Percentiles rank a stretch among this genome's conserved stretches.
Conservation (phyloP, 768 basidiomycete genomes). For the Xerocomus brunneocitrinus region DNA sequence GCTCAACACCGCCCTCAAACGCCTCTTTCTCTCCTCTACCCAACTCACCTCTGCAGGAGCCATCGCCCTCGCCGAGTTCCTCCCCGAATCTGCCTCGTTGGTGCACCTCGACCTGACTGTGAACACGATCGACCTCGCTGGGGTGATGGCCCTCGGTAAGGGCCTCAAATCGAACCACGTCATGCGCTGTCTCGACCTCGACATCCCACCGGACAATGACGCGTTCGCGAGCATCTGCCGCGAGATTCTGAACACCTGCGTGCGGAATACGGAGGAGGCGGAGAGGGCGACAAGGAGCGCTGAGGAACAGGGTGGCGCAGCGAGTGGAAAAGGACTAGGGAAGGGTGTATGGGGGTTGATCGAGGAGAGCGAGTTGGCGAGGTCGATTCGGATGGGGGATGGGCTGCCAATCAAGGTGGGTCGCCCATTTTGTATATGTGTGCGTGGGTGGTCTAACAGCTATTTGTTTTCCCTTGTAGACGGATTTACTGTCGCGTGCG, state of each 20-base stretch:
- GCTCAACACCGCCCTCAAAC: slow-evolving; percentile 84
- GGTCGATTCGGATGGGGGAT: slow-evolving; percentile 51
- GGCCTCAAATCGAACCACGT: slow-evolving; percentile 80
- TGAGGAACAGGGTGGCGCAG: background rate
- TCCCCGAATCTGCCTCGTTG: slow-evolving; percentile 83
- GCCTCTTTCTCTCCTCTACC: slow-evolving; percentile 87
- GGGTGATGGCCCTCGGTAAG: slow-evolving; percentile 86
- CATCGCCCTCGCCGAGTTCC: slow-evolving; percentile 93
- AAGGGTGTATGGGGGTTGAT: slow-evolving; percentile 84
- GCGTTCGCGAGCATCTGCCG: slow-evolving; percentile 82
- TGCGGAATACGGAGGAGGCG: slow-evolving; percentile 90
- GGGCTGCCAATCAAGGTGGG: slow-evolving; percentile 40
- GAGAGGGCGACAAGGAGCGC: slow-evolving; percentile 33
- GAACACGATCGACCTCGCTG: slow-evolving; percentile 82
- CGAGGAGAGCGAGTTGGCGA: slow-evolving; percentile 79
- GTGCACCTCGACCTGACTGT: slow-evolving; percentile 88
- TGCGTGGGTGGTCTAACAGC: background rate
- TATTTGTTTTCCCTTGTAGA: background rate
- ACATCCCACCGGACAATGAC: slow-evolving; percentile 83
- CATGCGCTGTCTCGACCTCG: slow-evolving; percentile 90
- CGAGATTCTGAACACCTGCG: slow-evolving; percentile 85
- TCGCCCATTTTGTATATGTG: slow-evolving; percentile 29
- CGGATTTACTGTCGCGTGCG: slow-evolving; percentile 31
- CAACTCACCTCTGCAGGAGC: slow-evolving; percentile 77
- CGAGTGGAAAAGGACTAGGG: slow-evolving; percentile 49